Evolutionary conservation across 192 early-diverging fungal species (phyloP), one percentile per base, ranked within the genome.

Genomic region (Podila clonocystis): DNA sequence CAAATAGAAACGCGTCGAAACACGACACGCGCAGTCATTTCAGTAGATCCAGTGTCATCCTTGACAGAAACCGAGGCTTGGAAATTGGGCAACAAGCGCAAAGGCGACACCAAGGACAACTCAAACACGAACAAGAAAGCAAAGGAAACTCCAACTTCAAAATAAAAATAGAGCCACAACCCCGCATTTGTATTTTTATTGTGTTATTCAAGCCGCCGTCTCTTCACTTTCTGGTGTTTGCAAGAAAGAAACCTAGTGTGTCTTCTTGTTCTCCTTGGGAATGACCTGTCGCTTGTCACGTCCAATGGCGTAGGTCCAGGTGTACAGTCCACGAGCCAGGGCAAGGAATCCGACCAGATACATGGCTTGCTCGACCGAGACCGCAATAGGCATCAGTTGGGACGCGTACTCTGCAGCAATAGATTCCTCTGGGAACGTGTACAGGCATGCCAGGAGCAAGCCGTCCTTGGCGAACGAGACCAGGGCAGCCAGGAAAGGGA

Each of bases 1-100:
- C 30, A 48, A n/a, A n/a, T 62, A 90, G 89, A 77, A 62, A 88
- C 89, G 2, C 74, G 89, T 48, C 65, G 82, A 38, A 83, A 89
- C 45, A 88, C 85, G 3, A 77, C 72, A 55, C 77, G 83, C 12
- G 85, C 87, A 12, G 84, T 87, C 15, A 58, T 87, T 9, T 82
- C 86, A 5, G 75, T 83, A 34, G 84, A 84, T 8, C 83, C 85
- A 28, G 69, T 82, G 5, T 62, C 75, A 28, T 76, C 74, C 12
- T 57, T 87, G 12, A 60, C 75, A 71, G 68, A 59, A 33, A 77
- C 62, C 57, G 85, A 85, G 13, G 55, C 70, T n/a, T 87, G 86
- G 86, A 87, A 80, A 50, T 29, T 84, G 29, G 86, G 85, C 19
- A 62, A 67, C 58, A 79, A 80, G 60, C 77, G 70, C 41, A 80